phyloP scores from a whole-genome alignment of 2,329 filamentous ascomycete genomes.

The Pseudomassariella vexata region DNA sequence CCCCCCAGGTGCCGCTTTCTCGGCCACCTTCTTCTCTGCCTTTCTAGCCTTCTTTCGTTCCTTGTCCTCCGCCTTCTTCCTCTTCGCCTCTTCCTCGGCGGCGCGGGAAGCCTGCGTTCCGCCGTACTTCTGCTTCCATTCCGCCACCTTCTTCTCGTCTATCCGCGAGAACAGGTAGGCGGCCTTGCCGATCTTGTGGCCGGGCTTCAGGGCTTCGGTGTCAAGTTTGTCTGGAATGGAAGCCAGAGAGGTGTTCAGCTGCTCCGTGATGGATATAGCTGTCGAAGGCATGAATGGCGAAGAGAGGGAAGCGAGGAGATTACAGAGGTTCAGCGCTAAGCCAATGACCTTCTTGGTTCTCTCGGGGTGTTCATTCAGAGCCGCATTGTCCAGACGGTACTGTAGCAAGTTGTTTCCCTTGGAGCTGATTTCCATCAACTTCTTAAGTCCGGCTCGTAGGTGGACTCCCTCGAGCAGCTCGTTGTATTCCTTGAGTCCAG shows the following conservation, averaged over 20 bases:
- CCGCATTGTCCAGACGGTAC: slow-evolving; percentile 33
- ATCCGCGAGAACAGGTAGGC: slow-evolving; percentile 67
- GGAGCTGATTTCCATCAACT: slow-evolving; percentile 62
- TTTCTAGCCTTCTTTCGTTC: slow-evolving; percentile 24
- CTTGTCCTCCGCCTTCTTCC: slow-evolving; percentile 24
- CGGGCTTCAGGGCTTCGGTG: slow-evolving; percentile 43
- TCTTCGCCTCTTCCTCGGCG: slow-evolving; percentile 23
- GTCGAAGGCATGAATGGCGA: slow-evolving; percentile 65
- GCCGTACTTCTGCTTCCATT: slow-evolving; percentile 64
- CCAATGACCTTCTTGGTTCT: slow-evolving; percentile 44
- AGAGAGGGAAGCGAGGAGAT: slow-evolving; percentile 60
- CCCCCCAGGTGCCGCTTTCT: slow-evolving; percentile 8
- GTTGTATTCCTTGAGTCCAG: slow-evolving; percentile 48
- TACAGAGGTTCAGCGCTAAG: slow-evolving; percentile 62
- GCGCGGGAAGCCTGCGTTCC: slow-evolving; percentile 19
- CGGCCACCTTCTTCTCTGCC: slow-evolving; percentile 14
- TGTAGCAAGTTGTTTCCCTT: slow-evolving; percentile 50
- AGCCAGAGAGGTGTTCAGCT: slow-evolving; percentile 49
- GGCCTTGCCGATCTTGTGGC: slow-evolving; percentile 64
- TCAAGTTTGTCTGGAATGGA: slow-evolving; percentile 53
- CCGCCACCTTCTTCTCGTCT: slow-evolving; percentile 63
- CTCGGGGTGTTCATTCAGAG: slow-evolving; percentile 28
- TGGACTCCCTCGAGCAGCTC: slow-evolving; percentile 53
- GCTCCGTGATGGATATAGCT: slow-evolving; percentile 54
- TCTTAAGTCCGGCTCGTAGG: slow-evolving; percentile 49